phyloP scores from a whole-genome alignment of 2,329 filamentous ascomycete genomes.

The Trichophyton mentagrophytes region DNA sequence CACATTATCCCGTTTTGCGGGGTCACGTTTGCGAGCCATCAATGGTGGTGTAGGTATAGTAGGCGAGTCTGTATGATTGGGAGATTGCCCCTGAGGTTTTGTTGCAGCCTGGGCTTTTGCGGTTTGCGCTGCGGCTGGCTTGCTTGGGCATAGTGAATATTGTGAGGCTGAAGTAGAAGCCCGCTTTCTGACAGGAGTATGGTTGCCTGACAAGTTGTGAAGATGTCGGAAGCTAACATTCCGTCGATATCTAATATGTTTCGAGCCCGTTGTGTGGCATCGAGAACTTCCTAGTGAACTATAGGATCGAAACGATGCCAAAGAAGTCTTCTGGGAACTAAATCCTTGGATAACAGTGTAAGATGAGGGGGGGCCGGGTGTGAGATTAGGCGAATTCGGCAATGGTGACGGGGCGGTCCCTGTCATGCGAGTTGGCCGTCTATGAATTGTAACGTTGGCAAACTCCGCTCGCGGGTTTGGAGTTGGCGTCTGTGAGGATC shows the following conservation, averaged over 20 bases:
- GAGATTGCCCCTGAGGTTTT: slow-evolving; percentile 14
- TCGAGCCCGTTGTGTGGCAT: slow-evolving; percentile 19
- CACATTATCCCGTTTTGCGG: slow-evolving; percentile 19
- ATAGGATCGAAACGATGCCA: slow-evolving; percentile 33
- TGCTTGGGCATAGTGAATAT: slow-evolving; percentile 17
- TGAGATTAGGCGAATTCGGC: background rate
- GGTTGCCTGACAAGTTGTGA: slow-evolving; percentile 28
- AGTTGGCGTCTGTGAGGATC: slow-evolving; percentile 50
- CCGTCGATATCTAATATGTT: slow-evolving; percentile 40
- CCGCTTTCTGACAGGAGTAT: slow-evolving; percentile 17
- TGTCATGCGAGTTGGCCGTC: slow-evolving; percentile 22
- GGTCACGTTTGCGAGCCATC: slow-evolving; percentile 23
- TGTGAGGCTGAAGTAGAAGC: slow-evolving; percentile 16
- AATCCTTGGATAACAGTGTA: slow-evolving; percentile 11
- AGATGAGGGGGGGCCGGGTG: slow-evolving; percentile 6
- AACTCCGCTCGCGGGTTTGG: slow-evolving; percentile 43
- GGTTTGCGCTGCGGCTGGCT: slow-evolving; percentile 17
- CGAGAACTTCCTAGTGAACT: slow-evolving; percentile 38
- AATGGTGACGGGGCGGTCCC: background rate
- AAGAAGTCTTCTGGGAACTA: slow-evolving; percentile 22
- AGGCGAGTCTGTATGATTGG: slow-evolving; percentile 24
- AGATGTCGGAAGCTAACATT: slow-evolving; percentile 52
- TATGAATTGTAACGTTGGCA: slow-evolving; percentile 57
- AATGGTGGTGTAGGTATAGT: slow-evolving; percentile 29
- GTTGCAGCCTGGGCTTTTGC: slow-evolving; percentile 5